Evolutionary conservation across 1,284 basidiomycete species (phyloP).

Genomic region (Sanghuangporus weigelae): DNA sequence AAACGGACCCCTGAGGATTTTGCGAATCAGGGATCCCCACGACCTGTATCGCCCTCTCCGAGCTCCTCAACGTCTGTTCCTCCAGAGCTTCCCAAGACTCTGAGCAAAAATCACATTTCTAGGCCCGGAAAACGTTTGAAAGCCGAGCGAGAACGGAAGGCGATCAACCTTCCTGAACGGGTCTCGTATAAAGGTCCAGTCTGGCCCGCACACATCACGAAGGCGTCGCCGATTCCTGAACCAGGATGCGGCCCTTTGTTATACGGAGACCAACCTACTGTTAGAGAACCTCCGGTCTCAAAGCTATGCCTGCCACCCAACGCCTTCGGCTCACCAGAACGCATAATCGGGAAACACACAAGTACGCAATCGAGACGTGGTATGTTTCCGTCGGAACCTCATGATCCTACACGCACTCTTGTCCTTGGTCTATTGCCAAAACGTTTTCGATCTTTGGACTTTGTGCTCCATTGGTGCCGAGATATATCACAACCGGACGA

Average conservation of each 20-base stretch:
- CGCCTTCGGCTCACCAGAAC: background rate
- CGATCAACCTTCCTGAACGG: background rate
- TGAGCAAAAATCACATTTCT: background rate
- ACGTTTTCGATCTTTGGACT: constrained; percentile 3
- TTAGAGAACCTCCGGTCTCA: background rate
- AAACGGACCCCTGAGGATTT: background rate
- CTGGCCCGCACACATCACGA: background rate
- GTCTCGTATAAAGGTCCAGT: background rate
- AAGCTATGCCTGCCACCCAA: background rate
- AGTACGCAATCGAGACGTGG: background rate
- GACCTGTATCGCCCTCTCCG: background rate
- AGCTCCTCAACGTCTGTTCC: background rate
- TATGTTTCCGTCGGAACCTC: background rate
- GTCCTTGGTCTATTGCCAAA: constrained; percentile 4
- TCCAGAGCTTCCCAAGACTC: background rate
- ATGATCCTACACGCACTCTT: background rate
- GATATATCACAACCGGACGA: background rate
- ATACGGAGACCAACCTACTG: background rate
- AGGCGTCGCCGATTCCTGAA: background rate
- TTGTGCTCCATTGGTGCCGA: constrained; percentile 6
- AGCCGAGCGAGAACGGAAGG: background rate
- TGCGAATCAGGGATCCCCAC: background rate
- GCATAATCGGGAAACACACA: background rate
- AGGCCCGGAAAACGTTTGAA: background rate
- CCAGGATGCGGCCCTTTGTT: background rate